Conservation (phyloP, 2,329 filamentous ascomycete species). For the Aspergillus sp. region DNA sequence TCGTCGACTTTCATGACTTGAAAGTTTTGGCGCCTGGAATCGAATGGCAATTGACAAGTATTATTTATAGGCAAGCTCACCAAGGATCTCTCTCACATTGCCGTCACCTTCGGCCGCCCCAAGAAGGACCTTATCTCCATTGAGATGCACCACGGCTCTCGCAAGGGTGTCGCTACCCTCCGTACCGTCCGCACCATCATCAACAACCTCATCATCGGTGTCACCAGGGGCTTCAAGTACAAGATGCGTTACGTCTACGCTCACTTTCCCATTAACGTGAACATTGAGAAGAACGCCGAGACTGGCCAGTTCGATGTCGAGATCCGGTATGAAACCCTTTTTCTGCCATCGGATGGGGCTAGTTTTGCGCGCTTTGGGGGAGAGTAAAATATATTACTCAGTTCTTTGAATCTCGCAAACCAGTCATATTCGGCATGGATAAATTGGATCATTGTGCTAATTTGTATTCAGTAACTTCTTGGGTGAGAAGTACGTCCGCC, state of each 20-base stretch:
- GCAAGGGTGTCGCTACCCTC: conserved; percentile 97
- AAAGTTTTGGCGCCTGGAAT: background rate
- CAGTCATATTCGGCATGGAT: background rate
- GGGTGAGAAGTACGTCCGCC: conserved; percentile 98
- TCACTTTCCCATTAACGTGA: conserved; percentile 99
- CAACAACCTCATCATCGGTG: conserved; percentile 97
- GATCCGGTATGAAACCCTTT: conserved; percentile 74
- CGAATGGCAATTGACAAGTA: conserved; percentile 11
- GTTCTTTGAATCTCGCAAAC: background rate
- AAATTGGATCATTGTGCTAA: conserved; percentile 19
- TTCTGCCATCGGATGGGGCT: background rate
- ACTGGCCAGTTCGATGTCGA: conserved; percentile 87
- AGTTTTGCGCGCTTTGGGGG: background rate
- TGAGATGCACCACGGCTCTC: conserved; percentile 96
- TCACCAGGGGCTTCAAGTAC: conserved; percentile 99
- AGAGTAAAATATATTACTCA: background rate
- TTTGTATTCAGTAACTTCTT: conserved; percentile 77
- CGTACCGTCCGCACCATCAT: conserved; percentile 97
- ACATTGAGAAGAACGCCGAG: conserved; percentile 94
- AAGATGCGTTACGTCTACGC: conserved; percentile 99
- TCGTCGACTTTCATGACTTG: background rate
- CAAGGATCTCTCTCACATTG: conserved; percentile 95
- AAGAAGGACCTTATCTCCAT: conserved; percentile 87
- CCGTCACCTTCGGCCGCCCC: conserved; percentile 91
- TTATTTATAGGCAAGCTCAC: conserved; percentile 73